Evolutionary conservation across 495 filamentous ascomycete genomes (phyloP).

Genomic region (Penicillium macrosclerotiorum): DNA sequence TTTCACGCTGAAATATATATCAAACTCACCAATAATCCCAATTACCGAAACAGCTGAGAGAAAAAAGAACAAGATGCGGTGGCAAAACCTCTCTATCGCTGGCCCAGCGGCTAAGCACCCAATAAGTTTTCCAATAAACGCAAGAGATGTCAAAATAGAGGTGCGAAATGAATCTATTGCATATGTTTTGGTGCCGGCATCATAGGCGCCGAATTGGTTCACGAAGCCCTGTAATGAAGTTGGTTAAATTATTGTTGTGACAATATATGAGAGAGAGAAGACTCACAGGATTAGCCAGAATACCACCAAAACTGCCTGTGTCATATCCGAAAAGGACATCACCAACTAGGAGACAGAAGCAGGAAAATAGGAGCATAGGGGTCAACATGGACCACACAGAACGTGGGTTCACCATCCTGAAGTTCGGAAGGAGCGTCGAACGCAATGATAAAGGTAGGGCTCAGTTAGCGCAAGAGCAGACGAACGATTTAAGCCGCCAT

Average conservation of each 20-base stretch:
- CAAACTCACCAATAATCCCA: conserved; percentile 6
- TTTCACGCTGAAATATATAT: no score
- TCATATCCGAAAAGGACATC: conserved; percentile 5
- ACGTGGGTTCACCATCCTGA: no score
- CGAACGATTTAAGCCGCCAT: no score
- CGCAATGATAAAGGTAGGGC: no score
- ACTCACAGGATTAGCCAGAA: background rate
- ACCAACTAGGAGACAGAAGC: conserved; percentile 6
- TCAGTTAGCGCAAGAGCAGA: no score
- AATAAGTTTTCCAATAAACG: conserved; percentile 11
- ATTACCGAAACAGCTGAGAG: conserved; percentile 3
- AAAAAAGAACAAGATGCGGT: conserved; percentile 4
- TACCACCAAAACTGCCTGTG: conserved; percentile 3
- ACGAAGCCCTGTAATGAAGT: background rate
- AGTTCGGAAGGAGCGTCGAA: no score
- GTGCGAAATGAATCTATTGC: conserved; percentile 4
- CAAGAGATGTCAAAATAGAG: conserved; percentile 5
- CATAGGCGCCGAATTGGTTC: background rate
- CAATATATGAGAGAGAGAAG: no score
- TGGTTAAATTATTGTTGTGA: no score
- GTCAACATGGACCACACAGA: background rate
- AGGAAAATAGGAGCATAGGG: conserved; percentile 7
- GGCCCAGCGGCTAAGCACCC: conserved; percentile 1
- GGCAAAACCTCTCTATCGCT: conserved; percentile 8
- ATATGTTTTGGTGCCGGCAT: background rate